phyloP scores from a whole-genome alignment of 2,329 filamentous ascomycete genomes.

The Aspergillus alliaceus region DNA sequence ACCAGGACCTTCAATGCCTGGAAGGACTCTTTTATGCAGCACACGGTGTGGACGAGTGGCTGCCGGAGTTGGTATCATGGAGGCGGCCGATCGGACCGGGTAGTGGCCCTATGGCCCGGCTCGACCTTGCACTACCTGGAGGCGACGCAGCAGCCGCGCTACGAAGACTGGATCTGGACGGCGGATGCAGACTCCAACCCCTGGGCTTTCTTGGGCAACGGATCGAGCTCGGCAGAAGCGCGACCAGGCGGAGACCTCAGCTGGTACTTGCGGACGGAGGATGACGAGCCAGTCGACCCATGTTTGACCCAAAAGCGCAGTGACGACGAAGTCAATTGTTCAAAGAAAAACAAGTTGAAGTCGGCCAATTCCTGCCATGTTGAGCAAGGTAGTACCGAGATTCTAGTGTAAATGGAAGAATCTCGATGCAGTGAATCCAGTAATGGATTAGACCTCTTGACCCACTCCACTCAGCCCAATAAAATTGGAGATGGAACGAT shows the following conservation, averaged over 20 bases:
- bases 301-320: too few relatives aligned
- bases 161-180: constrained; percentile 26
- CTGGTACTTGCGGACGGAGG: constrained; percentile 24
- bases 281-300: too few relatives aligned
- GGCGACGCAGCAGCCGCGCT: constrained; percentile 14
- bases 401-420: too few relatives aligned
- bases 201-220: constrained; percentile 23
- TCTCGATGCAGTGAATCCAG: too few relatives aligned
- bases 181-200: constrained; percentile 14
- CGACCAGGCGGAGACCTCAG: constrained; percentile 15
- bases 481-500: too few relatives aligned
- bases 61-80: constrained; percentile 40
- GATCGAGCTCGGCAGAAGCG: constrained; percentile 16
- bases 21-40: constrained; percentile 34
- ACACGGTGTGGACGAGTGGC: constrained; percentile 34
- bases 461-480: too few relatives aligned
- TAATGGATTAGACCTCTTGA: too few relatives aligned
- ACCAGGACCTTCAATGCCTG: constrained; percentile 32
- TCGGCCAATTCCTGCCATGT: too few relatives aligned
- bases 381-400: too few relatives aligned
- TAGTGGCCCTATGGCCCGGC: constrained; percentile 23
- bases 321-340: too few relatives aligned
- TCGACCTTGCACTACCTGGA: constrained; percentile 25
- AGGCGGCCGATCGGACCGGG: constrained; percentile 18
- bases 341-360: too few relatives aligned